Evolutionary conservation across 805 yeast species (phyloP).

Genomic region (Ogataea minuta): DNA sequence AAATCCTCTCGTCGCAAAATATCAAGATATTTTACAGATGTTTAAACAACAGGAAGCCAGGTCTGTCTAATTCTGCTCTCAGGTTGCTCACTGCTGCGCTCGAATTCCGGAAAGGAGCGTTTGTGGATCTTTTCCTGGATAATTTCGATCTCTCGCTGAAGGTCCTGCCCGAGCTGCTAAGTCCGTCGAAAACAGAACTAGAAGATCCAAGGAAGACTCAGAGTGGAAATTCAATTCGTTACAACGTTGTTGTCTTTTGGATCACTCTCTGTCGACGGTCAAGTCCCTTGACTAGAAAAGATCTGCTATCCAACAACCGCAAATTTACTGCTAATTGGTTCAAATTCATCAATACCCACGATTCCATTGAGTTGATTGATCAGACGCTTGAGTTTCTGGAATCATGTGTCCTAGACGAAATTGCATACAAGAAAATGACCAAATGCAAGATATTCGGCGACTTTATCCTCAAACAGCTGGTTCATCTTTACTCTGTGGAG

Average conservation of each 20-base stretch:
- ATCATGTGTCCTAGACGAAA: constrained; percentile 54
- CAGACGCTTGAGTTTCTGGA: constrained; percentile 48
- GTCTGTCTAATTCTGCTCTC: constrained; percentile 61
- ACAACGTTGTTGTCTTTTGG: constrained; percentile 61
- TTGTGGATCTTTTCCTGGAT: constrained; percentile 57
- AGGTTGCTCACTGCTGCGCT: constrained; percentile 53
- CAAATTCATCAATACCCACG: constrained; percentile 56
- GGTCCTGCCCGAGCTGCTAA: constrained; percentile 58
- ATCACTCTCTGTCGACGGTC: constrained; percentile 47
- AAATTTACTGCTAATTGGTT: constrained; percentile 66
- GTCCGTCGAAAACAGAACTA: constrained; percentile 49
- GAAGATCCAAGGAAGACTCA: constrained; percentile 37
- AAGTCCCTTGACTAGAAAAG: constrained; percentile 59
- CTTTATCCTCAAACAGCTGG: constrained; percentile 59
- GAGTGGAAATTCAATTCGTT: constrained; percentile 49
- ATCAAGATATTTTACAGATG: constrained; percentile 67
- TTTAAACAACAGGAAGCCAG: constrained; percentile 54
- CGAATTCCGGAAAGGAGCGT: constrained; percentile 45
- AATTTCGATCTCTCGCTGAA: constrained; percentile 66
- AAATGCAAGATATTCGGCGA: constrained; percentile 80
- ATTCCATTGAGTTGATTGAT: constrained; percentile 43
- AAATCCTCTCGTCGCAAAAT: constrained; percentile 52
- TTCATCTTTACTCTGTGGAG: constrained; percentile 42
- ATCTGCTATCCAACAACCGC: constrained; percentile 52
- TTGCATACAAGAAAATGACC: constrained; percentile 58